Base-by-base conservation (phyloP, 805 yeast species). In the Myxozyma mucilagina region DNA sequence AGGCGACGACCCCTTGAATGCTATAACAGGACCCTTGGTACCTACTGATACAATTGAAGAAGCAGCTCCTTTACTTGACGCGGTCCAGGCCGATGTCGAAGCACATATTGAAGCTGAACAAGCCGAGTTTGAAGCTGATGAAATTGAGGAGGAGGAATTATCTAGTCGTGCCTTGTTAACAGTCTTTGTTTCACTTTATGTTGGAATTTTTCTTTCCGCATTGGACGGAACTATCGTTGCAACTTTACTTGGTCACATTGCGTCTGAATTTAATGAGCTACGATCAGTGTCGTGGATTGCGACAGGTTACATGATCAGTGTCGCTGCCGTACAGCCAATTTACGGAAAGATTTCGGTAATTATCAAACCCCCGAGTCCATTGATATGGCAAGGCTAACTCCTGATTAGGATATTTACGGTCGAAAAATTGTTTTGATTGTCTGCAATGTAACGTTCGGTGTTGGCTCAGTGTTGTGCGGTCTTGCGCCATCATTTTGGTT, bases 321-420 rank as follows among this genome's bases (percentile, higher is more conserved):
- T 82, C 61, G 82, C 89, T 3, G 89, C 90, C 1, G 86, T 87
- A 73, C 94, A 88, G 74, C 94, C 92, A 0, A 71, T 89, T 34
- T 86, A 85, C 61, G 94, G 94, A 4, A 82, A 87, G 73, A 77
- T 11, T 79, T 81, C 51, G 80, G 64, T 60, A 54, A n/a, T 52
- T 36, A n/a, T 4, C 6, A 41, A 34, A 4, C 14, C 14, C 34
- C 7, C 13, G 4, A 41, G 9, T 9, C 5, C 10, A 11, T 1
- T 20, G 10, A 4, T 18, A 7, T 7, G 31, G 11, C 14, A 32
- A 32, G 11, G 51, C 39, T 47, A 13, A 45, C 49, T 14, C 14
- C n/a, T 34, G 14, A 8, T 9, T 38, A 60, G 65, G 94, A 88
- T 66, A 83, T 88, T 29, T 71, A 72, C 67, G 76, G 78, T 49